A percentile compares a stretch with the other conserved stretches of the same genome.
These are phyloP conservation scores for Trichosporon inkin DNA, from an alignment of 1,284 basidiomycete genomes.

Conservation along the genomic window DNA sequence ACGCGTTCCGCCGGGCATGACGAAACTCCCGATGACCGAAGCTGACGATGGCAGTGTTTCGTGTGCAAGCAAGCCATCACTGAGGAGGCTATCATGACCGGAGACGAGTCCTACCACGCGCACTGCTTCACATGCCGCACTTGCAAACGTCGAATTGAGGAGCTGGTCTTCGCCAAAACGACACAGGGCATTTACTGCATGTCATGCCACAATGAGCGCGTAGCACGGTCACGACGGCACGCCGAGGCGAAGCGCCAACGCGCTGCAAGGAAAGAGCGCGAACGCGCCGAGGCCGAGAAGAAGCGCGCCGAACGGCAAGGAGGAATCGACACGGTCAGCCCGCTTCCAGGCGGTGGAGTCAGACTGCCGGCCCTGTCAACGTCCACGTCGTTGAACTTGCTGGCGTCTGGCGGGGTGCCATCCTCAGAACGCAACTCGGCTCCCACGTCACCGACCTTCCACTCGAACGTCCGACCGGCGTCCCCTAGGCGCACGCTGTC, in stretches of 20 bases:
- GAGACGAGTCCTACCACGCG: conserved; percentile 97
- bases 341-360: not conserved
- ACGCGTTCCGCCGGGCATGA: not conserved
- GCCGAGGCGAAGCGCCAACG: conserved; percentile 64
- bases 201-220: conserved; percentile 94
- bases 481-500: not conserved
- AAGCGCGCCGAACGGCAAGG: conserved; percentile 12
- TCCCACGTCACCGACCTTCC: conserved; percentile 8
- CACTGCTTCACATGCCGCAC: conserved; percentile 98
- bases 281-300: conserved; percentile 32
- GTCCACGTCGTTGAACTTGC: conserved; percentile 20
- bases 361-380: conserved; percentile 4
- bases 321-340: not conserved
- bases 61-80: conserved; percentile 86
- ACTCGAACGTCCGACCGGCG: not conserved
- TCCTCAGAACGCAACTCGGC: conserved; percentile 8
- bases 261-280: conserved; percentile 42
- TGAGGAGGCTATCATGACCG: conserved; percentile 98
- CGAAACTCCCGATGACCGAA: not conserved
- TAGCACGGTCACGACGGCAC: conserved; percentile 83
- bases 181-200: conserved; percentile 98
- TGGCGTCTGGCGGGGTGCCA: conserved; percentile 11
- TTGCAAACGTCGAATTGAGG: conserved; percentile 90
- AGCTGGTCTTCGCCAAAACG: conserved; percentile 97
- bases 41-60: conserved; percentile 59